Evolutionary conservation across 768 basidiomycete species (phyloP), one percentile per base, ranked within the genome.

Genomic region (Phanerochaete sordida): DNA sequence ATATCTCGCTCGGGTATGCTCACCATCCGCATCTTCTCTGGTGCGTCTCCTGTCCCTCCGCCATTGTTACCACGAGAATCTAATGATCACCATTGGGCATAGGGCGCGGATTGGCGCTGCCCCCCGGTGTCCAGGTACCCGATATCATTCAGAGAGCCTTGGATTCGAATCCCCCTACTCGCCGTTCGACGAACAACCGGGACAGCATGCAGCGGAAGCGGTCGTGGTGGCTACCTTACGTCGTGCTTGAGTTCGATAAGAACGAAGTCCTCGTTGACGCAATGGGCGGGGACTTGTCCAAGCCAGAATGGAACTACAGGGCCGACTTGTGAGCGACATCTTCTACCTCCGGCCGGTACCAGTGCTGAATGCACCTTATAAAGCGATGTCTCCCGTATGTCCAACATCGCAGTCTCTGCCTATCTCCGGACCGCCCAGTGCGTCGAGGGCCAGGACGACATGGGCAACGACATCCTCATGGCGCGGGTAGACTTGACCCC

Each of bases 241-340:
- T 98, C 71, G 97, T 98, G 44, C 87, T 99, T 66, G 95, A 98
- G 76, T 96, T 95, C 78, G 91, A 94, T 77, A 94, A 93, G 81
- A 98, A 98, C 74, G 95, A 98, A 73, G 87, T 98, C 66, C 77
- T 99, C 65, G 88, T 98, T 58, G 96, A 98, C 77, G 95, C 95
- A 12, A 82, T 98, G 68, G 95, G 92, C 9, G 97, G 96, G n/a
- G 93, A 98, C 73, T 82, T 98, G 52, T 69, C 84, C 13, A 86
- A 81, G 66, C 97, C 97, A 2, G 83, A 92, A 52, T 99, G 97
- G 96, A 94, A 95, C 76, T 98, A 95, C 69, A 85, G 90, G 39
- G 92, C 97, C 30, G 86, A 94, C 62, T 99, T 98, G 94, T 97
- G 72, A 70, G 92, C 53, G 53, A 54, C 15, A 16, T 16, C 19